Evolutionary conservation across 192 early-diverging fungal genomes (phyloP), one percentile per base, ranked within the genome.

Genomic region (Coemansia sp.): DNA sequence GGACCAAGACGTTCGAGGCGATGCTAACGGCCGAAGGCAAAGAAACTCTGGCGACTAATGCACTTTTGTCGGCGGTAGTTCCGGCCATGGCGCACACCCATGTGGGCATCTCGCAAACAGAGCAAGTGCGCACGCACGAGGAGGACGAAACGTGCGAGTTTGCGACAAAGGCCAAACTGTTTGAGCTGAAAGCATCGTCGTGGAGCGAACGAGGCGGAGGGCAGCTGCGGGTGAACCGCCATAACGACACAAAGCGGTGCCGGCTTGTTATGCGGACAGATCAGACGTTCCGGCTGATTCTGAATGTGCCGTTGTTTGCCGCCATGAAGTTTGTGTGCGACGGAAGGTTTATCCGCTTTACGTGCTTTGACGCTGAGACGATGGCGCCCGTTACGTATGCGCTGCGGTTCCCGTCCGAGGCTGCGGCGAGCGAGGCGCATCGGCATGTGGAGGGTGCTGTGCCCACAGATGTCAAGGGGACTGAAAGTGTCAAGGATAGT

Each of bases 181-280:
- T 66, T 46, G 82, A 73, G 52, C 59, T 84, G 15, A 62, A 51
- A 9, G 51, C 6, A 12, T 58, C 50, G 25, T 40, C 54, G 36
- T 84, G 82, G 82, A 74, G 69, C 57, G 82, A 84, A 50, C 71
- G 82, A 8, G 82, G 82, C 15, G 54, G 47, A 22, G 82, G 82
- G 8, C 65, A 69, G 48, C 66, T 84, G 65, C 77, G 78, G 48
- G 50, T 84, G 51, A 81, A 81, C 26, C 54, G 40, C 36, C 62
- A 58, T 7, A 71, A 56, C 47, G 71, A 67, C n/a, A 36, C 40
- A 2, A 17, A 11, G 12, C 56, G 55, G 14, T 47, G 60, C 11
- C 72, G 76, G 15, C 49, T 83, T 59, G 71, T 79, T n/a, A 83
- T 83, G 82, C 66, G 82, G 21, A 76, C 74, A 2, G 75, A 78